Evolutionary conservation across 257 asterid species (phyloP).

Genomic region (Paraleonurus japonicus): DNA sequence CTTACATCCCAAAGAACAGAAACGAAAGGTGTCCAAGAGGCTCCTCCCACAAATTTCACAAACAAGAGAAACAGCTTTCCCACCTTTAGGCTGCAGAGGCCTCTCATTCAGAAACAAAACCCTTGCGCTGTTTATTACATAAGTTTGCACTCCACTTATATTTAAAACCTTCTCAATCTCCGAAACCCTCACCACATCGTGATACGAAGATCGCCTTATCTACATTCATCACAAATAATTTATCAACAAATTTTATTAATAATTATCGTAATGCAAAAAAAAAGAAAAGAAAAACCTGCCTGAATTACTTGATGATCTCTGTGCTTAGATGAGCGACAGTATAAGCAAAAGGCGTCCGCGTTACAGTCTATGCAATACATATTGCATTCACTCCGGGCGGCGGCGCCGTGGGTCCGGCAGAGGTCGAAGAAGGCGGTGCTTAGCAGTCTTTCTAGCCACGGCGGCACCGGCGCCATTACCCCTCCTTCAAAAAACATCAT

Average conservation of each 20-base stretch:
- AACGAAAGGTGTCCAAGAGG: slow-evolving; percentile 73
- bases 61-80: slow-evolving; percentile 65
- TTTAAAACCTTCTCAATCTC: slow-evolving; percentile 79
- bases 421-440: slow-evolving; percentile 50
- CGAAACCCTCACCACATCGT: slow-evolving; percentile 87
- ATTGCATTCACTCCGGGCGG: slow-evolving; percentile 70
- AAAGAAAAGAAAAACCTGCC: slow-evolving; percentile 27
- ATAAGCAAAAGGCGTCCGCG: slow-evolving; percentile 55
- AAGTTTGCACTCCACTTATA: slow-evolving; percentile 79
- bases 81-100: slow-evolving; percentile 67
- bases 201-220: slow-evolving; percentile 93
- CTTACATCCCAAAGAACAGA: slow-evolving; percentile 94
- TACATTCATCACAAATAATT: background rate
- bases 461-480: slow-evolving; percentile 54
- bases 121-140: slow-evolving; percentile 87
- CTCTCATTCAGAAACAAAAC: slow-evolving; percentile 85
- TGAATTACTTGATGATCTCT: slow-evolving; percentile 77
- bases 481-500: background rate
- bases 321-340: slow-evolving; percentile 74
- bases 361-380: slow-evolving; percentile 75
- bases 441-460: slow-evolving; percentile 67
- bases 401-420: slow-evolving; percentile 58
- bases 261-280: background rate
- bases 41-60: slow-evolving; percentile 80
- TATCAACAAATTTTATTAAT: background rate